phyloP scores from a whole-genome alignment of 2,329 filamentous ascomycete species.

The Claviceps spartinae region DNA sequence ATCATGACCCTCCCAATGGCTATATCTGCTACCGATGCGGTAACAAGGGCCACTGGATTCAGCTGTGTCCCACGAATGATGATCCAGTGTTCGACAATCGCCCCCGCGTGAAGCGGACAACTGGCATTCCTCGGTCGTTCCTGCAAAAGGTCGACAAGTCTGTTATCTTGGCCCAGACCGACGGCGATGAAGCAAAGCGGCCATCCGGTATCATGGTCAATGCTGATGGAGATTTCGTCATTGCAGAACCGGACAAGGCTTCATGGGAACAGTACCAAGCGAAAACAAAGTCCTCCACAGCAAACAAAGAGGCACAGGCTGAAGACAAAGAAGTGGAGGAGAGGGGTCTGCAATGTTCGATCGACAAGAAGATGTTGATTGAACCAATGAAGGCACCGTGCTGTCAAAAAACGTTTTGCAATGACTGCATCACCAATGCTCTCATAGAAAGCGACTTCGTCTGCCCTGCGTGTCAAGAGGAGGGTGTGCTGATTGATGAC shows the following conservation, averaged over 20 bases:
- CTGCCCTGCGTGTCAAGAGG: conserved; percentile 82
- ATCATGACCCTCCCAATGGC: conserved; percentile 82
- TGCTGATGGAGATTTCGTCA: conserved; percentile 91
- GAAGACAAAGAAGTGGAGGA: conserved; percentile 81
- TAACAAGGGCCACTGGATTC: conserved; percentile 98
- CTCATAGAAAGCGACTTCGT: conserved; percentile 96
- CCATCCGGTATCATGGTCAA: conserved; percentile 93
- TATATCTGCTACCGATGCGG: conserved; percentile 96
- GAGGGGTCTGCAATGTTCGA: conserved; percentile 77
- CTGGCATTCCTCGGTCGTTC: conserved; percentile 90
- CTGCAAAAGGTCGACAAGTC: conserved; percentile 92
- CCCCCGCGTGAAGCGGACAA: conserved; percentile 87
- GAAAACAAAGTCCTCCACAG: conserved; percentile 76
- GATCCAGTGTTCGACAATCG: conserved; percentile 92
- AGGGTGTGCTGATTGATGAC: conserved; percentile 87
- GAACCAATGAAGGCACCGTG: conserved; percentile 98
- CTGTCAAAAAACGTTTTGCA: conserved; percentile 97
- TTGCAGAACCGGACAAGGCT: conserved; percentile 88
- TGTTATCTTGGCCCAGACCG: conserved; percentile 57
- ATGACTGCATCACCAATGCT: conserved; percentile 98
- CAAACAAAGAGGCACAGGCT: conserved; percentile 62
- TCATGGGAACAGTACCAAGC: conserved; percentile 96
- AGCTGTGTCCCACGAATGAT: conserved; percentile 95
- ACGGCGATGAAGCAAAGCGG: conserved; percentile 70
- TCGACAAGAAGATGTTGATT: conserved; percentile 97